Evolutionary conservation across 495 filamentous ascomycete genomes (phyloP).

Genomic region (Pseudotulostoma volvatum): DNA sequence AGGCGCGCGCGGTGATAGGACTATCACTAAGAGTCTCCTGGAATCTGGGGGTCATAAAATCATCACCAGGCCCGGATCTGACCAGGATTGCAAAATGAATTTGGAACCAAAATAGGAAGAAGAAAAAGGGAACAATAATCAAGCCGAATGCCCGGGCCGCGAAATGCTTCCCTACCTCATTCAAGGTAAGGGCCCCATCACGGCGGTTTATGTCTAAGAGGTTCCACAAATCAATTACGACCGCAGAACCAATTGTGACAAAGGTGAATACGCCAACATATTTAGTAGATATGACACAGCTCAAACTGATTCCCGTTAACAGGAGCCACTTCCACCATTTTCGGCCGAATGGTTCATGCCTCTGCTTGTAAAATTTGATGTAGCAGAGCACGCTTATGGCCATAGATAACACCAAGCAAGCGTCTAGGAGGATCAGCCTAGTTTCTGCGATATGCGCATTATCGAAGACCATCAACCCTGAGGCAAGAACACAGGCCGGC

Average conservation of each 20-base stretch:
- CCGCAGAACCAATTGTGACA: constrained; percentile 87
- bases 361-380: constrained; percentile 92
- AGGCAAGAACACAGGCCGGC: constrained; percentile 74
- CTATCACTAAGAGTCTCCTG: constrained; percentile 95
- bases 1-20: constrained; percentile 67
- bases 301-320: constrained; percentile 80
- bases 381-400: constrained; percentile 85
- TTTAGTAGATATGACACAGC: constrained; percentile 96
- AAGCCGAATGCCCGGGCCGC: constrained; percentile 65
- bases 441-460: constrained; percentile 98
- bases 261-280: constrained; percentile 96
- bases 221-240: constrained; percentile 88
- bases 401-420: constrained; percentile 88
- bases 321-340: constrained; percentile 99
- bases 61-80: constrained; percentile 84
- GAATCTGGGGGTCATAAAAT: constrained; percentile 97
- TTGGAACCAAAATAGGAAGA: constrained; percentile 99
- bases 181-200: constrained; percentile 57
- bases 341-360: constrained; percentile 72
- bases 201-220: constrained; percentile 74
- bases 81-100: constrained; percentile 87
- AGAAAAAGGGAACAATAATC: constrained; percentile 82
- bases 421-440: constrained; percentile 84
- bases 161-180: constrained; percentile 79
- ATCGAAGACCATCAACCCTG: constrained; percentile 82